Conservation (phyloP, 2,329 filamentous ascomycete species). For the Zalaria obscura region DNA sequence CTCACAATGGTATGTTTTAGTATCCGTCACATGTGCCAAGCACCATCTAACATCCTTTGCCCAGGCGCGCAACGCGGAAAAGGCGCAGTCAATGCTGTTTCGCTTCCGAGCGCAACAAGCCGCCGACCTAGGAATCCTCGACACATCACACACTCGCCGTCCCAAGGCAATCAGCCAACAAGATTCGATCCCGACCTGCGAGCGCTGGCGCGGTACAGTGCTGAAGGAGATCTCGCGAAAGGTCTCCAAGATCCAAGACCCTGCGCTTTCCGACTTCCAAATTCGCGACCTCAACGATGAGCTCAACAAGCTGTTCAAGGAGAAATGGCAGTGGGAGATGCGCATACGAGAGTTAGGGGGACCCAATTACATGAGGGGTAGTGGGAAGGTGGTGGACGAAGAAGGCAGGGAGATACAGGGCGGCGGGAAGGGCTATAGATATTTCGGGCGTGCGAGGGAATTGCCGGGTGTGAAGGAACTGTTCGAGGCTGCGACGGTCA, state of each 20-base stretch:
- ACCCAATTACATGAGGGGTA: constrained; percentile 84
- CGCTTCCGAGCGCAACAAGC: constrained; percentile 97
- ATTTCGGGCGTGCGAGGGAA: constrained; percentile 82
- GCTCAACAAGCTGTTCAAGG: constrained; percentile 97
- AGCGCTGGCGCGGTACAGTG: constrained; percentile 97
- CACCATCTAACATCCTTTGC: not conserved
- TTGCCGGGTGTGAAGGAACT: constrained; percentile 92
- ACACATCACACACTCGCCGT: constrained; percentile 75
- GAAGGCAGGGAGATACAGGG: constrained; percentile 41
- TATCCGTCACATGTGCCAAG: no score
- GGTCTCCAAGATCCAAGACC: constrained; percentile 88
- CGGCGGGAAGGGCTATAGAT: constrained; percentile 82
- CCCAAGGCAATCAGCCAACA: constrained; percentile 85
- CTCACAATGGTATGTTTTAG: no score
- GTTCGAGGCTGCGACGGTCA: constrained; percentile 62
- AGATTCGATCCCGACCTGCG: constrained; percentile 69
- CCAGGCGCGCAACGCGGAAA: constrained; percentile 91
- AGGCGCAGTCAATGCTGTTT: constrained; percentile 99
- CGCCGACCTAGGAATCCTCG: constrained; percentile 88
- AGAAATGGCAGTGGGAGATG: constrained; percentile 98
- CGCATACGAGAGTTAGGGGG: constrained; percentile 93
- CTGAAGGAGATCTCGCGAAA: constrained; percentile 96
- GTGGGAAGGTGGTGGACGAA: constrained; percentile 37
- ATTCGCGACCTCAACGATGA: constrained; percentile 97
- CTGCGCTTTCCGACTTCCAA: constrained; percentile 85